These are phyloP conservation scores for Alternaria sp. DNA, from an alignment of 2,329 filamentous ascomycete genomes.

Conservation along the genomic window DNA sequence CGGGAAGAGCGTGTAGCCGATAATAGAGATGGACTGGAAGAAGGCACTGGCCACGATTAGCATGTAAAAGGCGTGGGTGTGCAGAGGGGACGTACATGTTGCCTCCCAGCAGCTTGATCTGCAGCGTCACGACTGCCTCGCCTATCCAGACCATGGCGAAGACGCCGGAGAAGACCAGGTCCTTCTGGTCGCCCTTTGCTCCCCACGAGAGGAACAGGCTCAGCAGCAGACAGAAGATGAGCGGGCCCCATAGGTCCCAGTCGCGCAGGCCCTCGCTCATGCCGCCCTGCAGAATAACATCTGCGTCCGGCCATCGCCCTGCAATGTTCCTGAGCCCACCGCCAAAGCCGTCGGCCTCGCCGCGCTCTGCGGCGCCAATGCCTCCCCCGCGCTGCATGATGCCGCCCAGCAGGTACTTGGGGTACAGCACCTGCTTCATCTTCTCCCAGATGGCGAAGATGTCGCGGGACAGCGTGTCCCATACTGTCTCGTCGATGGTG, in stretches of 20 bases:
- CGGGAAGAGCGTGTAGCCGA: constrained; percentile 97
- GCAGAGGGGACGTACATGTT: constrained; percentile 77
- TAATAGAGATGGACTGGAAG: constrained; percentile 96
- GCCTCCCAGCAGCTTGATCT: constrained; percentile 94
- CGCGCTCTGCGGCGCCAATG: constrained; percentile 63
- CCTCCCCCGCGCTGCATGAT: constrained; percentile 66
- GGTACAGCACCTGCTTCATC: constrained; percentile 95
- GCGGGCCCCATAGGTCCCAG: constrained; percentile 97
- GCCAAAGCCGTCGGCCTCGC: constrained; percentile 54
- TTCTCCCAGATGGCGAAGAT: constrained; percentile 95
- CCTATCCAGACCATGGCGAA: constrained; percentile 98
- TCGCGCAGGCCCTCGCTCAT: constrained; percentile 92
- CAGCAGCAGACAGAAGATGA: constrained; percentile 90
- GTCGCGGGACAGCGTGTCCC: constrained; percentile 94
- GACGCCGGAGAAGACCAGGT: constrained; percentile 90
- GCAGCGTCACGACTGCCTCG: constrained; percentile 93
- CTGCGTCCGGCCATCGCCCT: constrained; percentile 71
- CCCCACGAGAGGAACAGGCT: constrained; percentile 87
- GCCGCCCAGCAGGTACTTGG: constrained; percentile 84
- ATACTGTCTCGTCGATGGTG: constrained; percentile 96
- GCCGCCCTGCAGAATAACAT: constrained; percentile 67
- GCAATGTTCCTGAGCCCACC: constrained; percentile 61
- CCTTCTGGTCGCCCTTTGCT: constrained; percentile 79
- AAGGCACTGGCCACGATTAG: constrained; percentile 75
- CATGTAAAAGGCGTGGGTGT: neutral